Evolutionary conservation across 148 eudicot species (phyloP), one percentile per base, ranked within the genome.

Genomic region (Chenopodium suecicum): DNA sequence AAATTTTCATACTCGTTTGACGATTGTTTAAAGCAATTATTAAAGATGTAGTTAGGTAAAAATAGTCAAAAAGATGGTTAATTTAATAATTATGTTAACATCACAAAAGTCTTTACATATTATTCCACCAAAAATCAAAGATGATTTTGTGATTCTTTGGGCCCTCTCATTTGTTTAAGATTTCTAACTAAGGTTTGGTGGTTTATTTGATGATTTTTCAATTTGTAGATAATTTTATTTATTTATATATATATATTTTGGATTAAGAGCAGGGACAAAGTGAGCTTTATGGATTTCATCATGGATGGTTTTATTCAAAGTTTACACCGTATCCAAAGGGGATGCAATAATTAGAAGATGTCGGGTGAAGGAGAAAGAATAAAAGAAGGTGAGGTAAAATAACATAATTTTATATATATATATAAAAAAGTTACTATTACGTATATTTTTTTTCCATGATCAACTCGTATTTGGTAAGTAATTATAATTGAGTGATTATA

Each of bases 251-350:
- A 5, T 37, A 5, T 37, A 0, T 37, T 56, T 56, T 56, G 16
- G 6, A 14, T 13, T 16, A 56, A 56, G 4, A 1, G 63, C 20
- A 58, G 63, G 63, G 66, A 62, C 66, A 62, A 22, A 62, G 23
- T 62, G n/a, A 62, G 66, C 31, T 72, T 73, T 73, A 29, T 73
- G 78, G 78, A 19, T 75, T 56, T 17, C 13, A 31, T 29, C 16
- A 75, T 31, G 9, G 75, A 20, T 14, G 27, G 41, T 56, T 75
- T 29, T 31, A 76, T 76, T 76, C 78, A 76, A 75, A 76, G 68
- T 60, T 56, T 56, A 34, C 78, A 60, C 27, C 27, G 50, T 60
- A 76, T 76, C 78, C 68, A 58, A 76, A 62, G 50, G 63, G 25
- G 19, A 14, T 19, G 27, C 78, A 76, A 76, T 76, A 32, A 58